Conservation (phyloP, 192 early-diverging fungal genomes). For the Kappamyces sp. region DNA sequence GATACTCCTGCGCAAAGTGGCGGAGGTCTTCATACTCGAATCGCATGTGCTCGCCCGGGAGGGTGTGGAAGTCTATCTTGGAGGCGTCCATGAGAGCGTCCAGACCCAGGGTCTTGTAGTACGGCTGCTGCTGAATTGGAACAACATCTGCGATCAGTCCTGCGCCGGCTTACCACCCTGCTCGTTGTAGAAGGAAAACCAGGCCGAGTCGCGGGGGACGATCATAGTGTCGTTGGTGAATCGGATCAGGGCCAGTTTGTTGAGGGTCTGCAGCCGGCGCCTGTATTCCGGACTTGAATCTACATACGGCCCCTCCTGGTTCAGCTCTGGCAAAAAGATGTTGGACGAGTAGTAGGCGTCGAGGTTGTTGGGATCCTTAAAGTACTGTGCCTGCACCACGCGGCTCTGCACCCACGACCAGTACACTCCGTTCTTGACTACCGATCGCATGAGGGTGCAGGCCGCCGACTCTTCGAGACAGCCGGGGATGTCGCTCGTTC, state of each 20-base stretch:
- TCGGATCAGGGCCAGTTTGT: slow-evolving; percentile 74
- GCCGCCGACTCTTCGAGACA: slow-evolving; percentile 51
- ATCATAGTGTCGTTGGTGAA: slow-evolving; percentile 78
- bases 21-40: not conserved
- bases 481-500: slow-evolving; percentile 70
- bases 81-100: not conserved
- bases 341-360: slow-evolving; percentile 67
- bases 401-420: slow-evolving; percentile 73
- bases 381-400: slow-evolving; percentile 94
- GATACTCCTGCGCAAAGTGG: slow-evolving; percentile 2
- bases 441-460: slow-evolving; percentile 70
- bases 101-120: not conserved
- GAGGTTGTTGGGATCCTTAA: slow-evolving; percentile 60
- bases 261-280: slow-evolving; percentile 50
- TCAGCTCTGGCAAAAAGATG: slow-evolving; percentile 84
- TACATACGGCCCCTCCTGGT: slow-evolving; percentile 58
- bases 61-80: not conserved
- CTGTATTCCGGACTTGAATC: slow-evolving; percentile 52
- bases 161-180: not conserved
- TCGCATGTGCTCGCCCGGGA: slow-evolving; percentile 4
- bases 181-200: slow-evolving; percentile 12
- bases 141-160: not conserved
- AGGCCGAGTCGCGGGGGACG: slow-evolving; percentile 37
- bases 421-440: slow-evolving; percentile 79
- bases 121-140: not conserved